Conservation (phyloP, 2,329 filamentous ascomycete genomes). For the Neofusicoccum sp. region DNA sequence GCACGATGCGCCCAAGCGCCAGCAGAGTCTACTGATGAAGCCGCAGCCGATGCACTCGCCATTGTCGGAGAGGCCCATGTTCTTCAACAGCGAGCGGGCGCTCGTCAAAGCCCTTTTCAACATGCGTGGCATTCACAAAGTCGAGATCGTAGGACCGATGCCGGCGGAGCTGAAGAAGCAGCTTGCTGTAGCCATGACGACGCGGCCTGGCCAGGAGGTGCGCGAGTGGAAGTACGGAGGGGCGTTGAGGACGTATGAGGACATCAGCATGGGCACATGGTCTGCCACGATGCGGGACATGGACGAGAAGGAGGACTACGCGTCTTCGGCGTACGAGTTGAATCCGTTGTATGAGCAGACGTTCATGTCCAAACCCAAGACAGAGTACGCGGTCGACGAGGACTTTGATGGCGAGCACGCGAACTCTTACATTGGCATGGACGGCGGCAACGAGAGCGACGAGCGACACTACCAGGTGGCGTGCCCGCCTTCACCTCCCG, state of each 20-base stretch:
- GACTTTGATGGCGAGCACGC: not conserved
- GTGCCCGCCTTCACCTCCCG: too few relatives aligned
- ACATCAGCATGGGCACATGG: slow-evolving; percentile 8
- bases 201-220: not conserved
- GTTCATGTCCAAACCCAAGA: not conserved
- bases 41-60: not conserved
- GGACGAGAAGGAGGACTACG: not conserved
- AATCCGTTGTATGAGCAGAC: not conserved
- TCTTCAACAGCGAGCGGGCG: slow-evolving; percentile 24
- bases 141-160: slow-evolving; percentile 21
- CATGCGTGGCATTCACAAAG: slow-evolving; percentile 25
- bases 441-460: too few relatives aligned
- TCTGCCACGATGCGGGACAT: not conserved
- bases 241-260: not conserved
- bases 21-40: not conserved
- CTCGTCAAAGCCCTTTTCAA: slow-evolving; percentile 26
- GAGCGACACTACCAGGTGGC: too few relatives aligned
- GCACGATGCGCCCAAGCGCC: not conserved
- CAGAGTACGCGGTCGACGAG: not conserved
- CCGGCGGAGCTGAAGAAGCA: not conserved
- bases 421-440: not conserved
- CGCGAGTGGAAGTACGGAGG: slow-evolving; percentile 4
- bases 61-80: not conserved
- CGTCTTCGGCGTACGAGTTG: not conserved
- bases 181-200: slow-evolving; percentile 14